phyloP scores from a whole-genome alignment of 2,329 filamentous ascomycete species.

The Alternaria sp. region DNA sequence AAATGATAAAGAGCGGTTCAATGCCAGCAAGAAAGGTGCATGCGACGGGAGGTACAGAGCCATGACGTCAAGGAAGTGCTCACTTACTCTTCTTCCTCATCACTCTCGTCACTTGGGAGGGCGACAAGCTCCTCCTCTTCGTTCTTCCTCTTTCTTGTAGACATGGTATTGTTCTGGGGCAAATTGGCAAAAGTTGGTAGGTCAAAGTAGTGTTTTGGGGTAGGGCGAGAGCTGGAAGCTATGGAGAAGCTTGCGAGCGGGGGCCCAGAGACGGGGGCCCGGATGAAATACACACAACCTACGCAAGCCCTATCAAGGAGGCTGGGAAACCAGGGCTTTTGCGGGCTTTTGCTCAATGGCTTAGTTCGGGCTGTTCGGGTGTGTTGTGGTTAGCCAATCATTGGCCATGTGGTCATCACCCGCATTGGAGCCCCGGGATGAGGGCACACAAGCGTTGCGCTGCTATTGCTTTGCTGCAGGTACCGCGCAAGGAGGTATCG shows the following conservation, averaged over 20 bases:
- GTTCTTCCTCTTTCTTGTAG: conserved; percentile 57
- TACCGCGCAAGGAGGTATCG: conserved; percentile 20
- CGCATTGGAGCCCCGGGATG: conserved; percentile 19
- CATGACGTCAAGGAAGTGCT: conserved; percentile 50
- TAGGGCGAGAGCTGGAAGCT: conserved; percentile 14
- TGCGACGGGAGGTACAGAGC: conserved; percentile 31
- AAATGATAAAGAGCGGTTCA: conserved; percentile 23
- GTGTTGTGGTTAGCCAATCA: conserved; percentile 38
- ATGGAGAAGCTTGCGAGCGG: conserved; percentile 14
- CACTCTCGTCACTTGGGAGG: conserved; percentile 54
- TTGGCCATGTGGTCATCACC: conserved; percentile 24
- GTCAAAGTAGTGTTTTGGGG: conserved; percentile 29
- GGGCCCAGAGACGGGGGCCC: conserved; percentile 31
- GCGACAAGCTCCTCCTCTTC: conserved; percentile 56
- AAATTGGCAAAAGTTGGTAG: conserved; percentile 11
- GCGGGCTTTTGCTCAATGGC: conserved; percentile 34
- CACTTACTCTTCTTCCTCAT: conserved; percentile 56
- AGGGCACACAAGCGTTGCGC: conserved; percentile 9
- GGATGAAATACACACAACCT: conserved; percentile 37
- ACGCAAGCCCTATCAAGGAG: conserved; percentile 32
- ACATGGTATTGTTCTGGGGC: conserved; percentile 38
- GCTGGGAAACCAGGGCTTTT: conserved; percentile 37
- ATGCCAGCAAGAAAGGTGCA: conserved; percentile 27
- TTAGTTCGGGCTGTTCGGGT: conserved; percentile 30
- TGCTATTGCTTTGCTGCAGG: conserved; percentile 33